phyloP scores from a whole-genome alignment of 257 asterid species.

The Lantana camara region DNA sequence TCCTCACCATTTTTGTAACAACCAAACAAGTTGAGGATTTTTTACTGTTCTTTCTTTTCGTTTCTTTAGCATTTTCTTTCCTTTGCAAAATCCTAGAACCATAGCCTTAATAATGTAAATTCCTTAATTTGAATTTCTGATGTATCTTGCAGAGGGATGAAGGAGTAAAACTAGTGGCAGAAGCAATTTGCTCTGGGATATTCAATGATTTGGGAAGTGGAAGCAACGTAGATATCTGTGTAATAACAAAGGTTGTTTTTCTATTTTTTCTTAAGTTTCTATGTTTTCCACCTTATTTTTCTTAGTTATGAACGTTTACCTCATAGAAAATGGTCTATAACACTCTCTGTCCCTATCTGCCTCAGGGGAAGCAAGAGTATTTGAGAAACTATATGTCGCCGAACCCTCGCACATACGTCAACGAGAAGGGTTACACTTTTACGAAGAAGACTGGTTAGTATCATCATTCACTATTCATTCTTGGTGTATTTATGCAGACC shows the following conservation, averaged over 20 bases:
- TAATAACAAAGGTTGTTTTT: constrained; percentile 68
- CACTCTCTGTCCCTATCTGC: background rate
- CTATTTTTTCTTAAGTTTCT: constrained; percentile 12
- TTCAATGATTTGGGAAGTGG: constrained; percentile 98
- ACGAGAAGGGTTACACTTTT: constrained; percentile 71
- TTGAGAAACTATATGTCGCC: constrained; percentile 72
- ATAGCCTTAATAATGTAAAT: constrained; percentile 1
- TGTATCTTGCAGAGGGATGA: constrained; percentile 69
- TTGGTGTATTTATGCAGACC: constrained; percentile 7
- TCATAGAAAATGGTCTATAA: constrained; percentile 1
- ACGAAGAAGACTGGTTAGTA: constrained; percentile 85
- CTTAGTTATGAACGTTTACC: background rate
- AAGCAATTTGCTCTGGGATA: constrained; percentile 91
- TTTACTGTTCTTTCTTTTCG: too few species aligned
- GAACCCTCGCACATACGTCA: constrained; percentile 85
- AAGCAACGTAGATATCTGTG: constrained; percentile 92
- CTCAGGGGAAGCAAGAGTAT: constrained; percentile 78
- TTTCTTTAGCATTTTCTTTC: too few species aligned
- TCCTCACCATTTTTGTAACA: too few species aligned
- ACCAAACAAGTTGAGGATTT: too few species aligned
- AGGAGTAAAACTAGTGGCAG: constrained; percentile 79
- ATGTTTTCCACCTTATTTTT: background rate
- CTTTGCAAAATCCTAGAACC: too few species aligned
- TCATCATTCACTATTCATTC: constrained; percentile 22
- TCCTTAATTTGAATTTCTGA: constrained; percentile 18